Conservation (phyloP, 331 rosid genomes). For the Spiraea crenata region DNA sequence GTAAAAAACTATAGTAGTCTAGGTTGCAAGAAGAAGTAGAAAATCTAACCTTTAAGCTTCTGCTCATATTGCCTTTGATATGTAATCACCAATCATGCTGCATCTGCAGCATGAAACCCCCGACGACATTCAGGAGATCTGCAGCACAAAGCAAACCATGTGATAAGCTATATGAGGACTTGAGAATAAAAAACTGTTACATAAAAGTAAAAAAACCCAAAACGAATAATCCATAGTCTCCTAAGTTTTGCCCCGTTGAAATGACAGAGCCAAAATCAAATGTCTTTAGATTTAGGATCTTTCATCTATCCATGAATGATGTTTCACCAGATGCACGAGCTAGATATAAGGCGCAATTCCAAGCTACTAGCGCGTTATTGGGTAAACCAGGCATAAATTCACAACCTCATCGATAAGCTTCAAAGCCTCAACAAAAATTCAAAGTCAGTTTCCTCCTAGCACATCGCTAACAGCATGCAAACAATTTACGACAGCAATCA, state of each 20-base stretch:
- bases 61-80: background rate
- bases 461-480: background rate
- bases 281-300: background rate
- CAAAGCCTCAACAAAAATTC: background rate
- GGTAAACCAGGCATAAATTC: background rate
- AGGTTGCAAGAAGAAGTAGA: background rate
- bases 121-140: background rate
- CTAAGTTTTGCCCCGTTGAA: too few relatives aligned
- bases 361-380: background rate
- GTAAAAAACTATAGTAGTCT: background rate
- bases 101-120: too few relatives aligned
- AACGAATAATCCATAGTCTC: too few relatives aligned
- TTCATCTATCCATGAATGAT: background rate
- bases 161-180: background rate
- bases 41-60: background rate
- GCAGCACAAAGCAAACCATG: background rate
- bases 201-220: too few relatives aligned
- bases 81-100: too few relatives aligned
- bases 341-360: background rate
- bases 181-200: too few relatives aligned
- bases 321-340: background rate
- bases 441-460: background rate
- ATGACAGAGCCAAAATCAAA: too few relatives aligned
- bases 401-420: background rate
- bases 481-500: background rate